Evolutionary conservation across 1,284 basidiomycete species (phyloP), one percentile per base, ranked within the genome.

Genomic region (Neonothopanus nambi): DNA sequence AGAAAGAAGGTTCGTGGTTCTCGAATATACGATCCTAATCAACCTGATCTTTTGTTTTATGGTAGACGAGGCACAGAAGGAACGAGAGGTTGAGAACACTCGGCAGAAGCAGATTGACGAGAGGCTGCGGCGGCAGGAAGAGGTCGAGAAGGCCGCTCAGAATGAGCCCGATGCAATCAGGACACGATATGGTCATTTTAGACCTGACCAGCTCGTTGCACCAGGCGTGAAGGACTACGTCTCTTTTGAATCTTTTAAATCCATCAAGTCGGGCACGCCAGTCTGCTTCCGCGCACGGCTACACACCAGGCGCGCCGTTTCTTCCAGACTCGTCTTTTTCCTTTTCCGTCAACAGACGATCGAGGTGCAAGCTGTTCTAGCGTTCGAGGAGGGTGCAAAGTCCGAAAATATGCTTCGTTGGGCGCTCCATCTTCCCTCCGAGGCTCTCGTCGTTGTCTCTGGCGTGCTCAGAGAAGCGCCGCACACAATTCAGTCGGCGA

Each of bases 371-470:
- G 94, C 90, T 36, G 77, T 81, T 37, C 83, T 91, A 44, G 77
- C 89, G 30, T 83, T 86, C 20, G 88, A 87, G 55, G 88, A 88
- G 63, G 82, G 40, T 11, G 30, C n/a, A 26, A 36, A 98, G n/a
- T 97, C 94, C 58, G 96, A 95, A 70, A 95, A 97, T 70, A 99
- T 99, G 96, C 84, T 94, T 52, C 98, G 95, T 71, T 99, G 91
- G 89, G 85, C 89, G 11, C 85, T 85, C 18, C 67, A 82, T 36
- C 76, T 99, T 44, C 77, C 87, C 30, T 79, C 85, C 59, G 96
- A 99, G 75, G 91, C 90, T 53, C 95, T 99, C 63, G 89, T 99
- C 5, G 83, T 94, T 33, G 89, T 98, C 12, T 87, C 96, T 71
- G 89, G 87, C 24, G 70, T 80, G 52, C 88, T 96, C 40, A 85